Conservation (phyloP, 371 early-diverging fungal species). For the Umbelopsis sp. region DNA sequence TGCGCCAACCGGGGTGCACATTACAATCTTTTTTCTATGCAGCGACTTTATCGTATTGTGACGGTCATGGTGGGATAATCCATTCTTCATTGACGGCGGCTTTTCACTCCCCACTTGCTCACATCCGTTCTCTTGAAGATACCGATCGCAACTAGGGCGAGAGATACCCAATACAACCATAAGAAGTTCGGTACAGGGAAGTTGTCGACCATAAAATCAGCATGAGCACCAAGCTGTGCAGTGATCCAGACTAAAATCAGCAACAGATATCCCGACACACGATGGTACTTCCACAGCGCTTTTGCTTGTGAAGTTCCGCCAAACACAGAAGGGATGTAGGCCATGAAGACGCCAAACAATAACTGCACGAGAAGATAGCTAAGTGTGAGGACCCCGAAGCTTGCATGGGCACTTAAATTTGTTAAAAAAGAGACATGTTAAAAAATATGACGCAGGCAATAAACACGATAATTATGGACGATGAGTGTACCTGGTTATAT, state of each 20-base stretch:
- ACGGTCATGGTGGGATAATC: not conserved
- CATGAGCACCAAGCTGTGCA: constrained; percentile 45
- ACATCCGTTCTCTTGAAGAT: constrained; percentile 29
- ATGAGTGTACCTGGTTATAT: constrained; percentile 36
- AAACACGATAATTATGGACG: too few species aligned
- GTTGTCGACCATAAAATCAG: constrained; percentile 43
- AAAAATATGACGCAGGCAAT: too few species aligned
- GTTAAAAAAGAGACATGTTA: too few species aligned
- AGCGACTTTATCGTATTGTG: not conserved
- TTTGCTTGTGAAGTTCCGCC: constrained; percentile 36
- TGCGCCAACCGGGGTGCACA: not conserved
- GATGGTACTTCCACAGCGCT: constrained; percentile 41
- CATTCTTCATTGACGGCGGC: not conserved
- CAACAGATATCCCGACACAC: constrained; percentile 38
- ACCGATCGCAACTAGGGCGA: constrained; percentile 33
- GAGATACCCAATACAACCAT: constrained; percentile 43
- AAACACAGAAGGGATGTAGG: constrained; percentile 29
- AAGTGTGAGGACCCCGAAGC: constrained; percentile 36
- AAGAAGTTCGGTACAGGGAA: constrained; percentile 31
- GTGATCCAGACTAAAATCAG: constrained; percentile 36
- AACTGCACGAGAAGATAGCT: constrained; percentile 35
- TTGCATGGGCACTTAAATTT: constrained; percentile 31
- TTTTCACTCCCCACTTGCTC: constrained; percentile 33
- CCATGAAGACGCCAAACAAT: constrained; percentile 36
- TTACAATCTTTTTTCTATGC: too few species aligned